phyloP scores from a whole-genome alignment of 176 grass and related monocot species.

The Paspalum notatum region DNA sequence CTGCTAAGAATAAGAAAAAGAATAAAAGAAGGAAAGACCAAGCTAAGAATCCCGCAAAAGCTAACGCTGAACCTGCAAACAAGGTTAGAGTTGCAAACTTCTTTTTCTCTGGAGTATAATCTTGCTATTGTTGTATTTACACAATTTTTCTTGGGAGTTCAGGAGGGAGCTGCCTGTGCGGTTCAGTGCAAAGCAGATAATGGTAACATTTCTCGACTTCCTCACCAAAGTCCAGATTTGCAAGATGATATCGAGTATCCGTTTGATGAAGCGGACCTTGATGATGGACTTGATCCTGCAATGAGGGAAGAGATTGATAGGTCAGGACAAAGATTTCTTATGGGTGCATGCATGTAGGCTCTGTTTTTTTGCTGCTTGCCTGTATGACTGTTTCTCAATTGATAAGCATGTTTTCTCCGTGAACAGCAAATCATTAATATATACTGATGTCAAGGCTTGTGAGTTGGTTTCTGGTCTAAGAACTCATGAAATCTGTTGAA shows the following conservation, averaged over 20 bases:
- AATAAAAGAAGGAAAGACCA: constrained; percentile 88
- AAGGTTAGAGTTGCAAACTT: constrained; percentile 47
- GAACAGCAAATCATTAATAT: not conserved
- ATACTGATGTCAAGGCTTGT: not conserved
- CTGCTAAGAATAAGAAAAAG: constrained; percentile 89
- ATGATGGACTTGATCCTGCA: constrained; percentile 97
- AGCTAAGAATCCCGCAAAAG: constrained; percentile 60
- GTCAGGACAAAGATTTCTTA: constrained; percentile 44
- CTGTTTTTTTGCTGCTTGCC: constrained; percentile 10
- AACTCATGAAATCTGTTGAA: not conserved
- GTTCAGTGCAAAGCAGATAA: constrained; percentile 45
- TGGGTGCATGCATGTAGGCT: not conserved
- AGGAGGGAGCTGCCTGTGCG: constrained; percentile 57
- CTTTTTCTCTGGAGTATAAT: constrained; percentile 6
- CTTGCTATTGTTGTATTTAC: constrained; percentile 34
- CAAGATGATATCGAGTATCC: constrained; percentile 71
- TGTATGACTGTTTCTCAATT: constrained; percentile 30
- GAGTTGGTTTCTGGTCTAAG: not conserved
- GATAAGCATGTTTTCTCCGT: not conserved
- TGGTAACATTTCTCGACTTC: constrained; percentile 61
- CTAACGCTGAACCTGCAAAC: constrained; percentile 52
- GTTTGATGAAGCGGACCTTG: constrained; percentile 80
- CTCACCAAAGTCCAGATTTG: constrained; percentile 53
- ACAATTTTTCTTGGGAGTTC: constrained; percentile 32
- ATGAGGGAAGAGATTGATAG: constrained; percentile 98